These are phyloP conservation scores for Camellia japonica DNA, from an alignment of 148 eudicot genomes.

Conservation along the genomic window DNA sequence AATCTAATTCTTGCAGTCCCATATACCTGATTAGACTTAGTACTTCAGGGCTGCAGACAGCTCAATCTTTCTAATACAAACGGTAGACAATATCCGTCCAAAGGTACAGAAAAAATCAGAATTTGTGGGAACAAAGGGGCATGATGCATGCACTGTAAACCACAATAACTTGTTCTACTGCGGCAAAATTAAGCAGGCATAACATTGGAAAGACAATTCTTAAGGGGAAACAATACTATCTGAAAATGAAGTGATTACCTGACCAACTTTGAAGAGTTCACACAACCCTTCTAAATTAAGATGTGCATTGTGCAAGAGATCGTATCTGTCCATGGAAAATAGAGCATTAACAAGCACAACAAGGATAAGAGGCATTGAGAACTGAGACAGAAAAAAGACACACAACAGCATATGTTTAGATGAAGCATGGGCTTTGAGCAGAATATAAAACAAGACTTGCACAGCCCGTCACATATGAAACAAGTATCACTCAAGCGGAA, in stretches of 20 bases:
- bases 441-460: too few relatives aligned
- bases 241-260: conserved; percentile 38
- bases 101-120: background rate
- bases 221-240: background rate
- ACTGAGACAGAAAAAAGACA: too few relatives aligned
- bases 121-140: background rate
- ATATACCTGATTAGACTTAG: background rate
- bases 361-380: too few relatives aligned
- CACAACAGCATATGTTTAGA: too few relatives aligned
- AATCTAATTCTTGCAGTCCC: background rate
- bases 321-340: conserved; percentile 58
- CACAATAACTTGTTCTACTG: background rate
- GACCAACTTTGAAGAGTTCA: conserved; percentile 91
- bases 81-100: background rate
- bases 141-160: background rate
- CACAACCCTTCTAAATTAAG: conserved; percentile 78
- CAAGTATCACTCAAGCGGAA: too few relatives aligned
- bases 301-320: conserved; percentile 93
- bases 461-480: too few relatives aligned
- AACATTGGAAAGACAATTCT: background rate
- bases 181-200: background rate
- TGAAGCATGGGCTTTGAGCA: too few relatives aligned
- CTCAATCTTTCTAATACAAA: background rate
- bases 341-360: conserved; percentile 7
- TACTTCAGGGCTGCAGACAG: background rate